phyloP scores from a whole-genome alignment of 768 basidiomycete species.

The Pholiota conissans region DNA sequence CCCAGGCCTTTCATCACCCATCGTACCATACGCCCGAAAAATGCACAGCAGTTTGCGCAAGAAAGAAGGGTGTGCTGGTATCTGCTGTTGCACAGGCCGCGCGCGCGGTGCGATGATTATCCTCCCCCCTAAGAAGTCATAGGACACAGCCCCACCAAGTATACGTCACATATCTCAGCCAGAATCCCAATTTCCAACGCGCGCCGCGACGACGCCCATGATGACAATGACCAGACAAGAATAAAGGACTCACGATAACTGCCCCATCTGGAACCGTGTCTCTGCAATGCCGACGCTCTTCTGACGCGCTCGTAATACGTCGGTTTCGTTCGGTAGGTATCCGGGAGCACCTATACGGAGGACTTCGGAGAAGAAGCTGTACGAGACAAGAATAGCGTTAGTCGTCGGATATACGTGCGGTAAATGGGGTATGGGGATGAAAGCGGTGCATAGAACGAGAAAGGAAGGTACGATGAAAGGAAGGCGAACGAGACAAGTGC shows the following conservation, averaged over 20 bases:
- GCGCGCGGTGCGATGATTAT: too few relatives aligned
- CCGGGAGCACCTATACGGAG: conserved; percentile 77
- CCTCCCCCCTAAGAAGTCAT: too few relatives aligned
- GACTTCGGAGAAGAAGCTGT: conserved; percentile 86
- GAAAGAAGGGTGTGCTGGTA: background rate
- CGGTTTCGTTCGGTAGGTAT: conserved; percentile 86
- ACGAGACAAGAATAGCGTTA: too few relatives aligned
- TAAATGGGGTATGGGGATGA: too few relatives aligned
- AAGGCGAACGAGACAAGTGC: background rate
- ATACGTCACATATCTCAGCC: too few relatives aligned
- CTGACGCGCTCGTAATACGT: conserved; percentile 84
- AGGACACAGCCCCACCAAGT: too few relatives aligned
- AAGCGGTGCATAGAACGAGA: background rate
- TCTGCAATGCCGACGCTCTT: conserved; percentile 92
- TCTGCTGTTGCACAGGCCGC: background rate
- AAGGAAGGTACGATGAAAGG: background rate
- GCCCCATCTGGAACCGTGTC: conserved; percentile 77
- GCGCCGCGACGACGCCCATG: too few relatives aligned
- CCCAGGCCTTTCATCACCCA: background rate
- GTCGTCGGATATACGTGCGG: too few relatives aligned
- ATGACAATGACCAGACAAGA: too few relatives aligned
- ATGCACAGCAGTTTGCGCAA: too few relatives aligned
- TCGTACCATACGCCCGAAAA: background rate
- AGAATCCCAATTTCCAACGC: too few relatives aligned
- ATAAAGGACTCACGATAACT: conserved; percentile 58